A percentile compares a stretch with the other conserved stretches of the same genome.
Conservation (phyloP, 345 rosid genomes). For the Eucalyptus albens region DNA sequence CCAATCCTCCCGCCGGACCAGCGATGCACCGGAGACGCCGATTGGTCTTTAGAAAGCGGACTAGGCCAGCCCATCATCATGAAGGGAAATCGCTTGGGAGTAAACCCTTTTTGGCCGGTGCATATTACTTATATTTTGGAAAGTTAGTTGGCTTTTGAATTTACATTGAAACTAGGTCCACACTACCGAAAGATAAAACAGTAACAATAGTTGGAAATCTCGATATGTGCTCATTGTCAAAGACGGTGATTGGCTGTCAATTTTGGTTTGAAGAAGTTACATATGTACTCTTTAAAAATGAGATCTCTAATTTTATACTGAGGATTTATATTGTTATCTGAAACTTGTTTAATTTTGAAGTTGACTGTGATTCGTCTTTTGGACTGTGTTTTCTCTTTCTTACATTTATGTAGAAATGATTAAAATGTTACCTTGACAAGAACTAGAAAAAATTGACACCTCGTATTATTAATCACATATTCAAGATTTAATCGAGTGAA, state of each 20-base stretch:
- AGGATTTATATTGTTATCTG: no score
- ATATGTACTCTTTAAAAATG: accelerated
- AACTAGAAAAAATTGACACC: no score
- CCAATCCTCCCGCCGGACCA: background rate
- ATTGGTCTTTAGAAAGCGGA: background rate
- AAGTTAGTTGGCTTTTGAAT: background rate
- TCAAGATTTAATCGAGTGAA: background rate
- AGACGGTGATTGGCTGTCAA: accelerated
- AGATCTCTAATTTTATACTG: accelerated
- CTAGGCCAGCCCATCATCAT: no score
- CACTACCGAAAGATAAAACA: no score
- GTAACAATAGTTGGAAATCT: no score
- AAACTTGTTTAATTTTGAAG: no score
- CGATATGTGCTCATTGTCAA: accelerated
- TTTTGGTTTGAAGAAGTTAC: accelerated
- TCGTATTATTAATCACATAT: background rate
- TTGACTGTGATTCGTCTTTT: background rate
- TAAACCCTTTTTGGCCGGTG: background rate
- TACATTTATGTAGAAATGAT: background rate
- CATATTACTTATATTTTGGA: background rate
- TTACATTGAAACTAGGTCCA: accelerated
- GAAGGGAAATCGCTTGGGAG: background rate
- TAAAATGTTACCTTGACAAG: no score
- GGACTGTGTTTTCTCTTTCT: accelerated
- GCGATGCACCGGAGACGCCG: background rate